Base-by-base conservation (phyloP, 1,139 yeast genomes). In the Magnusiomyces sp. region DNA sequence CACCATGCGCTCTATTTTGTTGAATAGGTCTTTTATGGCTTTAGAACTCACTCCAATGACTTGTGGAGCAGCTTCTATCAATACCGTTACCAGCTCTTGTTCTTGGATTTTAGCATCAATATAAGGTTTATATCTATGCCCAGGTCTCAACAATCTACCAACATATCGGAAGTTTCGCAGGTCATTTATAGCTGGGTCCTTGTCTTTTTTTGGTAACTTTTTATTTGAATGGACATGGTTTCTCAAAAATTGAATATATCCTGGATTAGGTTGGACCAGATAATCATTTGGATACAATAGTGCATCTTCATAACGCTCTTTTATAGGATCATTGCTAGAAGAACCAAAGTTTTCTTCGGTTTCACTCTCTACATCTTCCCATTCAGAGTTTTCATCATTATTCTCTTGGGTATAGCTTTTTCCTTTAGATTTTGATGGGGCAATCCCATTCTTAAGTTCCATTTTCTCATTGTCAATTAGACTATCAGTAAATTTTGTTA, bases 401-500 rank as follows among this genome's bases (percentile, higher is more conserved):
- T 20, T 11, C 10, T 29, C 31, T 41, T 13, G 20, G 4, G n/a
- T 34, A 14, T 4, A 6, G 17, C 14, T n/a, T 2, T 40, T 20
- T 27, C 23, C 43, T 6, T 10, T 14, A 5, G 14, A 16, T 10
- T 37, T 4, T 10, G 5, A 2, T 10, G 40, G 5, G 10, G 20
- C 5, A 14, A 14, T 3, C 7, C n/a, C 7, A 6, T 16, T 11
- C 10, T 37, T 37, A 5, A 16, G n/a, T 10, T 14, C 17, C 7
- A 4, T 4, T 37, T 37, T 16, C 7, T 19, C 20, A n/a, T 37
- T n/a, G 14, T 37, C 20, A 9, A 11, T 16, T 2, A 27, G 34
- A 6, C 14, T 10, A 40, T 40, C 43, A 7, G 33, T 31, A 42
- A 42, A 42, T 37, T 48, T 48, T n/a, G 50, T 40, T 2, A 48